Evolutionary conservation across 1,139 yeast genomes (phyloP), one percentile per base, ranked within the genome.

Genomic region (Yamadazyma oceani): DNA sequence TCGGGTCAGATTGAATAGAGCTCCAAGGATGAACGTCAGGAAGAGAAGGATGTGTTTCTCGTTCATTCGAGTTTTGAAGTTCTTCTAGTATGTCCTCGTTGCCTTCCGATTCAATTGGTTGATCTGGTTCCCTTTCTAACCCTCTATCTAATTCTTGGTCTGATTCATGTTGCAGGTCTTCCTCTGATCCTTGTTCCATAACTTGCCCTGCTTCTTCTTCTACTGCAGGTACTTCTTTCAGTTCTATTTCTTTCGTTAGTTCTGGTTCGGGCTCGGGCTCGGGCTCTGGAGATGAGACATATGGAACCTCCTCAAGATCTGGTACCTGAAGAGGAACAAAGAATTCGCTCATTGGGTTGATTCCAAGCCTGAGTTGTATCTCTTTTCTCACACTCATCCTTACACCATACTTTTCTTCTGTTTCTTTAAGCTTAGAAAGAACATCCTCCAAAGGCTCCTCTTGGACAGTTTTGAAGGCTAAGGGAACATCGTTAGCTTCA

Each of bases 401-500:
- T 17, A 70, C 49, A 22, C 66, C 51, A 42, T 52, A 69, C 36
- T 57, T 66, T 30, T 49, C 45, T 39, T 68, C 73, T 0, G 67
- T 60, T 17, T 55, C 58, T 34, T 53, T 55, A 26, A 70, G 55
- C 26, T 62, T 51, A 21, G 49, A 40, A 26, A 70, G 50, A 2
- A 58, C 53, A 0, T 41, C 54, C 34, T 59, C 60, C 1, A 72
- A 70, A 5, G 57, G 54, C 39, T 69, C 74, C 14, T 52, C 54
- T 23, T 45, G 38, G 4, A 69, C 50, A 0, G 73, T 62, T 38
- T 49, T 60, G 52, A 69, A 69, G 0, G 58, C 35, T 1, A 69
- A 64, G 3, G 41, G 40, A 7, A 29, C 35, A 8, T 32, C 38
- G 3, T 44, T 45, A 28, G 46, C 54, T 10, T 42, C 43, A 3